Evolutionary conservation across 768 basidiomycete genomes (phyloP).

Genomic region (Tylopilus vinaceipallidus): DNA sequence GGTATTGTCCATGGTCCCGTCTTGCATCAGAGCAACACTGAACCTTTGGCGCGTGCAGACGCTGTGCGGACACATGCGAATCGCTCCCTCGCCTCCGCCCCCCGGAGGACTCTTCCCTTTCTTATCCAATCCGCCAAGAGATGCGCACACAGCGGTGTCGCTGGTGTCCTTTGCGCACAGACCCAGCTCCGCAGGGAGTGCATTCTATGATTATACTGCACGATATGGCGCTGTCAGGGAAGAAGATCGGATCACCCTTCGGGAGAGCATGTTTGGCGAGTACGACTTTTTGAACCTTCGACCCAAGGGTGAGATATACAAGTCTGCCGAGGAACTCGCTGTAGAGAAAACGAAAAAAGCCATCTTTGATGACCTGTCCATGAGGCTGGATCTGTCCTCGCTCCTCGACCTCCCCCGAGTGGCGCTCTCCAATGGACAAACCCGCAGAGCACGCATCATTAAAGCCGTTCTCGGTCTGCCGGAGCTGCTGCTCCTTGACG

Average conservation of each 20-base stretch:
- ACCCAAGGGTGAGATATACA: constrained; percentile 19
- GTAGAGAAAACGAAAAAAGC: constrained; percentile 28
- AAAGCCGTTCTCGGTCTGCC: constrained; percentile 71
- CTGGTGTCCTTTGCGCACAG: constrained; percentile 71
- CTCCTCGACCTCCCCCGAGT: constrained; percentile 83
- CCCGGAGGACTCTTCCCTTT: constrained; percentile 80
- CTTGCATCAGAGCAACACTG: background rate
- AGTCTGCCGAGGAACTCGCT: constrained; percentile 22
- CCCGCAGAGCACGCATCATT: constrained; percentile 78
- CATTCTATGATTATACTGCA: constrained; percentile 91
- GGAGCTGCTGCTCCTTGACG: constrained; percentile 81
- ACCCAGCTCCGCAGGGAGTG: constrained; percentile 53
- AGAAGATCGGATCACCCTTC: constrained; percentile 75
- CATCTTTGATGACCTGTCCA: constrained; percentile 53
- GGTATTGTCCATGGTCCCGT: constrained; percentile 36
- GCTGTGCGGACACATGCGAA: constrained; percentile 67
- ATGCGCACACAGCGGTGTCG: constrained; percentile 50
- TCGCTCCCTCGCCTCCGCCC: constrained; percentile 58
- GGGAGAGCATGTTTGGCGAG: constrained; percentile 65
- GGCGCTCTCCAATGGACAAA: constrained; percentile 91
- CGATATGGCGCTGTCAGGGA: constrained; percentile 88
- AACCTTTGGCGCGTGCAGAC: constrained; percentile 39
- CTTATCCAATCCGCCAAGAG: constrained; percentile 41
- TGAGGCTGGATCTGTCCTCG: constrained; percentile 51
- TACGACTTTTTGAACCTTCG: constrained; percentile 36